Evolutionary conservation across 257 asterid species (phyloP).

Genomic region (Solanum virginianum): DNA sequence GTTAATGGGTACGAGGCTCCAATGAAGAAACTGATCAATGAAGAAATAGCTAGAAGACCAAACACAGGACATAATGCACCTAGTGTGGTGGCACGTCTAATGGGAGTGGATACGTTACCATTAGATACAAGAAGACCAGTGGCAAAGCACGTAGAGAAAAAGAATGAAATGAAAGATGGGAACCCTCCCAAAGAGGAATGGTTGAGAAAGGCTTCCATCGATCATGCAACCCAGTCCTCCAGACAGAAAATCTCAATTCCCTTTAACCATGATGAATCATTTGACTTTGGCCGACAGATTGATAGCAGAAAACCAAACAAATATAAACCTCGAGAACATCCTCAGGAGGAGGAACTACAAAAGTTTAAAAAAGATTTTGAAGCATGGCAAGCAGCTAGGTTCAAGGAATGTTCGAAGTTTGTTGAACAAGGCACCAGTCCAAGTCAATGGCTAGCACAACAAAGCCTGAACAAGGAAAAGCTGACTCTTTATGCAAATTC

Average conservation of each 20-base stretch:
- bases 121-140: slow-evolving; percentile 37
- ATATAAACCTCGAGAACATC: slow-evolving; percentile 79
- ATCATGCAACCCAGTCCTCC: slow-evolving; percentile 21
- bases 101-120: slow-evolving; percentile 88
- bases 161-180: slow-evolving; percentile 17
- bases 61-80: slow-evolving; percentile 44
- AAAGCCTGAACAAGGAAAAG: slow-evolving; percentile 70
- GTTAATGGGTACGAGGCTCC: slow-evolving; percentile 45
- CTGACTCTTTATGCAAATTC: slow-evolving; percentile 42
- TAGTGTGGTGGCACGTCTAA: slow-evolving; percentile 91
- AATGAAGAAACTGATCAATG: slow-evolving; percentile 59
- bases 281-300: slow-evolving; percentile 17
- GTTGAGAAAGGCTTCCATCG: slow-evolving; percentile 22
- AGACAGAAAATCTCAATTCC: slow-evolving; percentile 26
- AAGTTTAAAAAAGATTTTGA: slow-evolving; percentile 93
- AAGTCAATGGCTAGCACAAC: slow-evolving; percentile 66
- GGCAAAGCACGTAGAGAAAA: slow-evolving; percentile 13
- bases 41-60: slow-evolving; percentile 51
- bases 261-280: slow-evolving; percentile 19
- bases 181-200: slow-evolving; percentile 16
- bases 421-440: slow-evolving; percentile 39
- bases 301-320: slow-evolving; percentile 22
- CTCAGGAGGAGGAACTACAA: slow-evolving; percentile 93
- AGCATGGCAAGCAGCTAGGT: slow-evolving; percentile 79
- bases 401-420: slow-evolving; percentile 48